Conservation (phyloP, 306 rosid species). For the Quercus aquifolioides region DNA sequence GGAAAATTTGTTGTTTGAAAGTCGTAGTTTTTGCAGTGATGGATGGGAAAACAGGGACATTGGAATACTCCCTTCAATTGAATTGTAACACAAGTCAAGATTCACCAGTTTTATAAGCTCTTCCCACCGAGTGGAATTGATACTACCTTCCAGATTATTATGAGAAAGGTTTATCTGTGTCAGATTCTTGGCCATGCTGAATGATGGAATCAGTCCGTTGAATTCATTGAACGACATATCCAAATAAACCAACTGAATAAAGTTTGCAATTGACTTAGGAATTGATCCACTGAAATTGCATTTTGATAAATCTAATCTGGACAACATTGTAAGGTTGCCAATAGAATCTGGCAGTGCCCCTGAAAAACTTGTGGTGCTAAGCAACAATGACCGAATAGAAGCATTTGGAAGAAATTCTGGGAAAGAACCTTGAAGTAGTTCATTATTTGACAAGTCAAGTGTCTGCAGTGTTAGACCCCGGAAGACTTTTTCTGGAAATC, state of each 20-base stretch:
- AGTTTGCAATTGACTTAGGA: constrained; percentile 9
- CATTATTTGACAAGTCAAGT: background rate
- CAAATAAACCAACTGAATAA: constrained; percentile 8
- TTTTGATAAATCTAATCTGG: background rate
- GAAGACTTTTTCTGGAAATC: constrained; percentile 23
- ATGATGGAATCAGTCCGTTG: constrained; percentile 31
- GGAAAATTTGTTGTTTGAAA: constrained; percentile 11
- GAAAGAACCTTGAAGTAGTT: background rate
- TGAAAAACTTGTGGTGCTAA: too few relatives aligned
- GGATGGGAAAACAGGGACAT: constrained; percentile 21
- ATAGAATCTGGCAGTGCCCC: too few relatives aligned
- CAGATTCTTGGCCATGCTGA: constrained; percentile 14
- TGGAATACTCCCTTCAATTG: constrained; percentile 23
- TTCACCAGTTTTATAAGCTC: constrained; percentile 5
- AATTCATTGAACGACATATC: background rate
- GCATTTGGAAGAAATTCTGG: constrained; percentile 3
- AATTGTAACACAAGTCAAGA: constrained; percentile 23
- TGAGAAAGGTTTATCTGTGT: background rate
- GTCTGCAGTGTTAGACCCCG: background rate
- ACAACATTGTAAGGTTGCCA: background rate
- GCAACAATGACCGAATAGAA: background rate
- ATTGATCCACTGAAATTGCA: constrained; percentile 25
- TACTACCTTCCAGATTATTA: constrained; percentile 16
- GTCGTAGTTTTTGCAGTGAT: constrained; percentile 2
- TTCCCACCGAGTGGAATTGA: constrained; percentile 19